Evolutionary conservation across 805 yeast species (phyloP).

Genomic region (Candida fluviatilis): DNA sequence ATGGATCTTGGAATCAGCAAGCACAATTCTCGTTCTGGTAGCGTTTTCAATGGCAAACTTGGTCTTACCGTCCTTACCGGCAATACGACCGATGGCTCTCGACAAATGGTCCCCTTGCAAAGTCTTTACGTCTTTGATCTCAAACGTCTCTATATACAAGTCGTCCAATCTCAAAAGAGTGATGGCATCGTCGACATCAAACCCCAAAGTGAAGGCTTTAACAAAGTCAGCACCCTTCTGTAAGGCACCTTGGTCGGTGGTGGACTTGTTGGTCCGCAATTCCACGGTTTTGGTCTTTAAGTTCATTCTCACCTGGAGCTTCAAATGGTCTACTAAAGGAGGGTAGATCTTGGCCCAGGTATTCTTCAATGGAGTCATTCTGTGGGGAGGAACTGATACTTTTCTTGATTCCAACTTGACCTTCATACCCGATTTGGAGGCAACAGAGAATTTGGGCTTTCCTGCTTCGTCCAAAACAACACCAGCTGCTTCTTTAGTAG

Average conservation of each 20-base stretch:
- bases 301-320: slow-evolving; percentile 95
- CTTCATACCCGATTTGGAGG: slow-evolving; percentile 54
- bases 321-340: slow-evolving; percentile 91
- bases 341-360: slow-evolving; percentile 94
- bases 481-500: slow-evolving; percentile 21
- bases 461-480: slow-evolving; percentile 81
- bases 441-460: slow-evolving; percentile 78
- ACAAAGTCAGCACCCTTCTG: slow-evolving; percentile 98
- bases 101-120: slow-evolving; percentile 93
- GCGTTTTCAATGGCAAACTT: slow-evolving; percentile 98
- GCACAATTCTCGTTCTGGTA: slow-evolving; percentile 93
- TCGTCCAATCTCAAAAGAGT: slow-evolving; percentile 93
- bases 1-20: slow-evolving; percentile 95
- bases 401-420: slow-evolving; percentile 85
- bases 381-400: slow-evolving; percentile 92
- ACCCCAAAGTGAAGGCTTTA: slow-evolving; percentile 92
- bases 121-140: slow-evolving; percentile 94
- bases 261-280: slow-evolving; percentile 72
- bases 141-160: slow-evolving; percentile 94
- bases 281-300: slow-evolving; percentile 83
- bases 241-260: slow-evolving; percentile 89
- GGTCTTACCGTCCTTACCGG: slow-evolving; percentile 99
- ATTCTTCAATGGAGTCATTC: slow-evolving; percentile 89
- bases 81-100: slow-evolving; percentile 99
- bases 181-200: slow-evolving; percentile 95